Evolutionary conservation across 305 asterid genomes (phyloP).

Genomic region (Plantago coronopus): DNA sequence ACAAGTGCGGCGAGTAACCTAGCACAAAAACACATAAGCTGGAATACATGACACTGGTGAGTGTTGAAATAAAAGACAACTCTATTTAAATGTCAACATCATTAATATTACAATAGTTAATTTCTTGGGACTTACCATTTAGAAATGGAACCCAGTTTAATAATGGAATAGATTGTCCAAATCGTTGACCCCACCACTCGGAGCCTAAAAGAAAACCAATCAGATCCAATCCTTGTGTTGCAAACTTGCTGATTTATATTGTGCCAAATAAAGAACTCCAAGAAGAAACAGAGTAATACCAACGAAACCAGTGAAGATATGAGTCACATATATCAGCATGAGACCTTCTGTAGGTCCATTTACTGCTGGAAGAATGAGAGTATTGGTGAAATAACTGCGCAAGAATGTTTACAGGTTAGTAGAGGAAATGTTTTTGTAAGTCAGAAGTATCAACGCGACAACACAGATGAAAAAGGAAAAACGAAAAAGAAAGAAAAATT

Average conservation of each 20-base stretch:
- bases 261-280: conserved; percentile 1
- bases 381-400: conserved; percentile 84
- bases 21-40: conserved; percentile 10
- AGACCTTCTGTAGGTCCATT: conserved; percentile 99
- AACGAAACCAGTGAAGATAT: conserved; percentile 76
- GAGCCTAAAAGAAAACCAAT: conserved; percentile 57
- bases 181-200: conserved; percentile 83
- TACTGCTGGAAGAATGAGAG: conserved; percentile 82
- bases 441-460: conserved; percentile 13
- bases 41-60: conserved; percentile 2
- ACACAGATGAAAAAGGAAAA: background rate
- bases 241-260: conserved; percentile 11
- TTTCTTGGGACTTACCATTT: conserved; percentile 47
- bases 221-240: conserved; percentile 11
- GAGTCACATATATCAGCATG: conserved; percentile 74
- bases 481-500: background rate
- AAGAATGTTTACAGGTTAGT: conserved; percentile 17
- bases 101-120: background rate
- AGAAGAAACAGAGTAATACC: conserved; percentile 43
- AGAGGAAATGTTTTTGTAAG: conserved; percentile 12
- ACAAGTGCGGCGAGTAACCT: background rate
- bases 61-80: background rate
- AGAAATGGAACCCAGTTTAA: conserved; percentile 72
- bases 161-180: conserved; percentile 67
- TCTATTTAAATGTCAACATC: conserved; percentile 4